Evolutionary conservation across 164 flowering plant genomes (phyloP), one percentile per base, ranked within the genome.

Genomic region (grape (Vitis vinifera)): DNA sequence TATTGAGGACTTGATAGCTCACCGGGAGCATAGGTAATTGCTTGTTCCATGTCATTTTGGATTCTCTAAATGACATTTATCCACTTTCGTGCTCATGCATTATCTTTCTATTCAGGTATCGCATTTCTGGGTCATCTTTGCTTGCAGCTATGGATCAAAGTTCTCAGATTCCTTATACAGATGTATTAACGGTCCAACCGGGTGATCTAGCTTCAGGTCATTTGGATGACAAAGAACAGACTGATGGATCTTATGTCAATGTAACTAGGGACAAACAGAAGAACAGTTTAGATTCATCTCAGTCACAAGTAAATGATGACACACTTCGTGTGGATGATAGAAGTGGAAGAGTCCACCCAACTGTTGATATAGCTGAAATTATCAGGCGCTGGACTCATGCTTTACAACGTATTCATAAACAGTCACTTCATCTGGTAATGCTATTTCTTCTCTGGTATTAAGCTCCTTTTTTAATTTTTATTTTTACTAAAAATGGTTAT

Each of bases 351-450:
- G 88, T 75, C 61, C 97, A 88, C 17, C 94, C 91, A 8, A 86
- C 92, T 51, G 99, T 94, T 81, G 99, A 94, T 78, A 85, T 94
- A 60, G 97, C 99, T 49, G 99, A 94, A 83, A 81, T 94, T 65
- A 83, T 94, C n/a, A 86, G 99, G 83, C 90, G 97, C 61, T 94
- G 99, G 99, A 94, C 97, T 14, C 99, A 94, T 85, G 99, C 97
- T 44, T 79, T 94, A 69, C 97, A 94, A 64, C 97, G 97, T 63
- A 88, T 94, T 76, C 99, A 94, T 74, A 94, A 92, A 67, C 99
- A 92, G 74, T 91, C 97, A 13, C 89, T 91, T 72, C 87, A 82
- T 49, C 30, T 87, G 89, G 91, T 87, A 82, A 23, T 74, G 78
- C 48, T 60, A 37, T 55, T 63, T 65, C 27, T 23, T 23, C 27